A percentile compares a stretch with the other conserved stretches of the same genome.
Conservation (phyloP, 495 filamentous ascomycete species). For the Oleoguttula mirabilis region DNA sequence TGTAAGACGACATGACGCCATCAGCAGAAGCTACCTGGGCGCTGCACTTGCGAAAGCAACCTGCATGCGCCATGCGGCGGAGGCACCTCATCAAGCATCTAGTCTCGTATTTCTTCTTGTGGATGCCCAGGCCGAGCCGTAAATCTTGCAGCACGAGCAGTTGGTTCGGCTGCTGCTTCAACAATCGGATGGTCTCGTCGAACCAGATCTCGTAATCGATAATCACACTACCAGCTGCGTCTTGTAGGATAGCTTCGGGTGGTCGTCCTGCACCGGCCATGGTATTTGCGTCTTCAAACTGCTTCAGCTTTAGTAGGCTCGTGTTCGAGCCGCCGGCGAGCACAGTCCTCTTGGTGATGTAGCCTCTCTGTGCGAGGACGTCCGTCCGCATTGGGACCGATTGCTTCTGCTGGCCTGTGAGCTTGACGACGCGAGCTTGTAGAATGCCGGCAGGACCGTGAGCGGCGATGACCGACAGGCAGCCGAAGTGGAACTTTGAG, state of each 20-base stretch:
- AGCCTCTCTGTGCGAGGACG: conserved; percentile 59
- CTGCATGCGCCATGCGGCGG: conserved; percentile 56
- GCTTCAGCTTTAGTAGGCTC: conserved; percentile 51
- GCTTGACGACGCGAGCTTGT: conserved; percentile 61
- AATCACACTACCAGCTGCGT: neutral
- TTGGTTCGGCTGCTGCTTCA: conserved; percentile 22
- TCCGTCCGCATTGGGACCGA: conserved; percentile 77
- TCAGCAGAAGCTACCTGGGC: conserved; percentile 41
- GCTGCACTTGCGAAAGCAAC: conserved; percentile 54
- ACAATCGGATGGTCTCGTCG: conserved; percentile 17
- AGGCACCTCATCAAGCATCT: conserved; percentile 54
- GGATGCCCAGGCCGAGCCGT: conserved; percentile 40
- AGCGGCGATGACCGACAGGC: conserved; percentile 71
- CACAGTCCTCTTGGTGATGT: conserved; percentile 68
- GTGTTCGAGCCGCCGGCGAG: conserved; percentile 53
- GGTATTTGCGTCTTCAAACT: conserved; percentile 35
- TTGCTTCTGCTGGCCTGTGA: conserved; percentile 78
- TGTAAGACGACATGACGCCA: conserved; percentile 3
- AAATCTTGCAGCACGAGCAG: conserved; percentile 47
- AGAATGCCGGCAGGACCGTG: conserved; percentile 56
- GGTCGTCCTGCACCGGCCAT: neutral
- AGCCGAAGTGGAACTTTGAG: conserved; percentile 54
- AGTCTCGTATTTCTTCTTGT: conserved; percentile 50
- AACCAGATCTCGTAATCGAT: conserved; percentile 2
- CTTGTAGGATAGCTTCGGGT: no score